Evolutionary conservation across 192 early-diverging fungal genomes (phyloP), one percentile per base, ranked within the genome.

Genomic region (Podila minutissima): DNA sequence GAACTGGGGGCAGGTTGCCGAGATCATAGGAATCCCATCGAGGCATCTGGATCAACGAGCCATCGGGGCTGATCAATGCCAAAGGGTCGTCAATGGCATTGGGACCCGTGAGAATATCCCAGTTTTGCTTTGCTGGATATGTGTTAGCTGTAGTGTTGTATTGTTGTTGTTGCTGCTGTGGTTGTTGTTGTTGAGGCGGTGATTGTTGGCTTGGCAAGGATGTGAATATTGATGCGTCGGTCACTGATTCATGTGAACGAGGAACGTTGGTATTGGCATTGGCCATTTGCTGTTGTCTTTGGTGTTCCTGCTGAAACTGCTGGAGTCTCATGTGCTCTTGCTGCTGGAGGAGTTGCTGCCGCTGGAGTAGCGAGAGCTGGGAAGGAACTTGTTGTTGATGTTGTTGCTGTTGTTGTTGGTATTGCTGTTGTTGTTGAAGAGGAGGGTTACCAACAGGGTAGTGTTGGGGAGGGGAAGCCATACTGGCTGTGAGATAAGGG

Each of bases 11-110:
- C 29, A 81, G 51, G 58, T 32, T 55, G 59, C 29, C 66, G 13
- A 78, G 59, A 48, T 63, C 69, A 26, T 71, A 76, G 10, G 55
- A 58, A 49, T 78, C 65, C 75, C 75, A 78, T 5, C 68, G 74
- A 32, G 67, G 69, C 53, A 65, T 61, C 26, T 66, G 37, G 3
- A 81, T 64, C 32, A 78, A 41, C 31, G 69, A 50, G 1, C 75
- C 75, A 28, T 78, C 75, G 15, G 69, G 75, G 6, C 75, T 69
- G 26, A 78, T 71, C 11, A 78, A 28, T 33, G 75, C 68, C 58
- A 78, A 24, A 9, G 75, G 62, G 51, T 66, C 51, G 19, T 76
- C 48, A 8, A 24, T 50, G 28, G 24, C 49, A 8, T 55, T 61
- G 24, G 51, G 29, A 50, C 33, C 50, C 9, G 55, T 58, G 28